Evolutionary conservation across 139 green algal genomes (phyloP).

Genomic region (Dunaliella sp.): DNA sequence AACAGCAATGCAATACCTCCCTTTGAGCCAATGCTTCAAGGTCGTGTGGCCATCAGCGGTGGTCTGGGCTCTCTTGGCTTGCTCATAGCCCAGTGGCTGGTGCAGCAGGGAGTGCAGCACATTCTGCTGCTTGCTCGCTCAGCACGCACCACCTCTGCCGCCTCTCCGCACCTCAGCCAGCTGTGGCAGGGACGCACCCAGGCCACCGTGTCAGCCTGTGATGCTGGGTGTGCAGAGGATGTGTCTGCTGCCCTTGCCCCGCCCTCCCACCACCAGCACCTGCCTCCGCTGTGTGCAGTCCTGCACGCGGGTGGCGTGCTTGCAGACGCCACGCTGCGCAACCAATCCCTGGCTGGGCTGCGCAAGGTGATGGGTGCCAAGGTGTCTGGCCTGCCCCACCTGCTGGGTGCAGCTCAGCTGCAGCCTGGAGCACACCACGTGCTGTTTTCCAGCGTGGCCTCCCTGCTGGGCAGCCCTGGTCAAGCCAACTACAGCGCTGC

Average conservation of each 20-base stretch:
- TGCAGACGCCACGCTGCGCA: conserved; percentile 42
- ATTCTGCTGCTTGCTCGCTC: conserved; percentile 55
- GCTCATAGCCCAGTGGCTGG: conserved; percentile 63
- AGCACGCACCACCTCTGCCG: conserved; percentile 6
- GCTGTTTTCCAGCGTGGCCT: conserved; percentile 66
- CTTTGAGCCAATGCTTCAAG: neutral
- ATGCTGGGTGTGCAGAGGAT: conserved; percentile 1
- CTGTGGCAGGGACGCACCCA: conserved; percentile 9
- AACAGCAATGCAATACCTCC: neutral
- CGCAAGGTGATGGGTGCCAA: conserved; percentile 19
- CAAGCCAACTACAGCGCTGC: conserved; percentile 78
- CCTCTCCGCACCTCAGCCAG: conserved; percentile 24
- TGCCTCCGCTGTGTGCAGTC: conserved; percentile 3
- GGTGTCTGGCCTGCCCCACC: neutral
- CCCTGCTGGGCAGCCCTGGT: conserved; percentile 67
- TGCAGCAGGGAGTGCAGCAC: conserved; percentile 13
- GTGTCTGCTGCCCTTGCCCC: neutral
- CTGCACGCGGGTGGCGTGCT: conserved; percentile 64
- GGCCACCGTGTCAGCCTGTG: neutral
- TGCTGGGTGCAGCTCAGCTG: conserved; percentile 5
- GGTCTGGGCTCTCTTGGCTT: conserved; percentile 66
- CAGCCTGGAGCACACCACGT: conserved; percentile 38
- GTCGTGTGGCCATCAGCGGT: conserved; percentile 63
- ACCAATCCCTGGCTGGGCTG: conserved; percentile 31
- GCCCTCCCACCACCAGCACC: neutral